Base-by-base conservation (phyloP, 2,329 filamentous ascomycete species). In the Diaporthe sp. region DNA sequence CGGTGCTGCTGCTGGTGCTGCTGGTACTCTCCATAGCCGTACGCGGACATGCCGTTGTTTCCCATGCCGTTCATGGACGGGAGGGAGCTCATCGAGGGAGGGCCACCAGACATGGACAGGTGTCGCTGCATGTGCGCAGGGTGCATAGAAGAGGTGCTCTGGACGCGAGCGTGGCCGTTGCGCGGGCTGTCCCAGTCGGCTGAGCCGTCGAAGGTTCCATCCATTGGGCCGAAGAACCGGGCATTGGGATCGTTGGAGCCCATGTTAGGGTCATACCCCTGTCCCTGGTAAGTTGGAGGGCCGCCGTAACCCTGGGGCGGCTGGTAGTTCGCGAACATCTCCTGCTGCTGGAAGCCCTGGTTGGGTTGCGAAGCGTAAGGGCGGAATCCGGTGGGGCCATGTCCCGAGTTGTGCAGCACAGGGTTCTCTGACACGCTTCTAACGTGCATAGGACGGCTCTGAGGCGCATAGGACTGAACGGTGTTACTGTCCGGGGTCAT, bases 381-480 rank as follows among this genome's bases (percentile, higher is more conserved):
- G 46, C 76, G 73, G 71, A 73, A 75, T 22, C 73, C 75, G 22
- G 60, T 17, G 44, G 61, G 51, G n/a, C 42, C 44, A 31, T 75
- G 58, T 17, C 71, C 73, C n/a, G 71, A 58, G 44, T n/a, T 73
- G 25, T 75, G 70, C 49, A 75, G 46, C 22, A 61, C 71, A 71
- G 76, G 70, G 46, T 72, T 75, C 70, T 77, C 76, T 13, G 76
- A 77, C 73, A 77, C 72, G 76, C 76, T 77, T 67, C 76, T 77
- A 73, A 74, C 73, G 62, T 77, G 76, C 42, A 71, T 31, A 19
- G 75, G 60, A 28, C 76, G 76, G 28, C 70, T 31, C 57, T 75
- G 76, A 31, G 70, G 25, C 3, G 73, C 62, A 34, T 70, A 76
- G 10, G 73, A n/a, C 39, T 75, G 75, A n/a, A 72, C 44, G 22